Evolutionary conservation across 495 filamentous ascomycete species (phyloP), one percentile per base, ranked within the genome.

Genomic region (Penicillium verhagenii): DNA sequence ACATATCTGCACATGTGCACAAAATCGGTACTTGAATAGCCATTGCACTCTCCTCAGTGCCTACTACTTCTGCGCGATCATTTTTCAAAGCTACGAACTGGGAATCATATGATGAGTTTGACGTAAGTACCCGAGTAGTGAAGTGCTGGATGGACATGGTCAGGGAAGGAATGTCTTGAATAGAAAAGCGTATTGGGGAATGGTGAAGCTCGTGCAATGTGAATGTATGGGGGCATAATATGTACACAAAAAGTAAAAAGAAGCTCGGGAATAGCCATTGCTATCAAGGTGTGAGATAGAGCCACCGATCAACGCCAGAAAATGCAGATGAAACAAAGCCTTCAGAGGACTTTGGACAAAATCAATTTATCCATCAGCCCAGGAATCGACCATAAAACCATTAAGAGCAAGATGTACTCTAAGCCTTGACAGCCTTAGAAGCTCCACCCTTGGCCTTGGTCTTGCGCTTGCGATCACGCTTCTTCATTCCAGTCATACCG

Each of bases 401-500:
- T 46, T 44, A 19, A 18, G 33, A 63, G 20, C 63, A 62, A 54
- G 7, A 33, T 44, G 13, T 40, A 54, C 39, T 52, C 67, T 72
- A 81, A 52, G 68, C 69, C 63, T 80, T 76, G 1, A 57, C 26
- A 54, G 61, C 76, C 63, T 83, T 85, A 74, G 82, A 84, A 50
- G 71, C 69, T 44, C 60, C 68, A 4, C 66, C 75, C 75, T 83
- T 89, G 70, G 83, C 88, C 81, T 88, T 90, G 51, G 83, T 84
- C 77, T 67, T 67, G 47, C 61, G 61, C 73, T 89, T 89, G 79
- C 91, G 79, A 78, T 97, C 92, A 50, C 93, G 76, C 75, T 95
- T 96, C 88, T 96, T 97, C 77, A 98, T 62, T 18, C 79, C 83
- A 24, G 82, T 77, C 92, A 97, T 97, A 16, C 92, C 91, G 0